Evolutionary conservation across 1,284 basidiomycete species (phyloP).

Genomic region (Uromyces viciae-fabae): DNA sequence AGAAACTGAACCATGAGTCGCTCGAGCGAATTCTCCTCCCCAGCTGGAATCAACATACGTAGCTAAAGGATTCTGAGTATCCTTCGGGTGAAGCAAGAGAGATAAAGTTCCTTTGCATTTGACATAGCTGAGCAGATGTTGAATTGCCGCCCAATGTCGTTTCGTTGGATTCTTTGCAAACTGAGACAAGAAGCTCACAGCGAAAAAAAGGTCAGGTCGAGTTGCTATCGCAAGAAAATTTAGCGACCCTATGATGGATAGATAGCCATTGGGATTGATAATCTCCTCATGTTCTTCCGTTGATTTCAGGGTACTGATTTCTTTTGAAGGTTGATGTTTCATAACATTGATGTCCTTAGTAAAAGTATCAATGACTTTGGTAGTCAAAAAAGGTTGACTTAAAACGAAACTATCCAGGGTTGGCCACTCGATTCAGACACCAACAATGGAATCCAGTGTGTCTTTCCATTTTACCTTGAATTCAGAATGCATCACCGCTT

Average conservation of each 20-base stretch:
- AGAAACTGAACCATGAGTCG: not conserved
- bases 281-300: not conserved
- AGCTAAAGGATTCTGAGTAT: not conserved
- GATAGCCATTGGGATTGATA: not conserved
- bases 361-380: not conserved
- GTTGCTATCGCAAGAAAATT: slow-evolving; percentile 17
- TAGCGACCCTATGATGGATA: slow-evolving; percentile 8
- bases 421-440: not conserved
- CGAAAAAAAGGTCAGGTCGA: not conserved
- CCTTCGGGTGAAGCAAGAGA: not conserved
- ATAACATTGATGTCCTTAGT: not conserved
- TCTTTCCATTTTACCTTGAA: not conserved
- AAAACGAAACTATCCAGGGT: not conserved
- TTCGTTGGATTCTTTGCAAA: not conserved
- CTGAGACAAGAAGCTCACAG: slow-evolving; percentile 1
- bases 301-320: not conserved
- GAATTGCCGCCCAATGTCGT: slow-evolving; percentile 4
- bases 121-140: not conserved
- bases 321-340: not conserved
- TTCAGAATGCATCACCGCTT: not conserved
- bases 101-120: not conserved
- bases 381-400: not conserved
- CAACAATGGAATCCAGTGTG: not conserved
- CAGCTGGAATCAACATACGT: slow-evolving; percentile 4
- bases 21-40: not conserved